Percentiles rank a stretch among this genome's conserved stretches.
These are phyloP conservation scores for Malus asiatica DNA, from an alignment of 306 rosid species.

Conservation along the genomic window DNA sequence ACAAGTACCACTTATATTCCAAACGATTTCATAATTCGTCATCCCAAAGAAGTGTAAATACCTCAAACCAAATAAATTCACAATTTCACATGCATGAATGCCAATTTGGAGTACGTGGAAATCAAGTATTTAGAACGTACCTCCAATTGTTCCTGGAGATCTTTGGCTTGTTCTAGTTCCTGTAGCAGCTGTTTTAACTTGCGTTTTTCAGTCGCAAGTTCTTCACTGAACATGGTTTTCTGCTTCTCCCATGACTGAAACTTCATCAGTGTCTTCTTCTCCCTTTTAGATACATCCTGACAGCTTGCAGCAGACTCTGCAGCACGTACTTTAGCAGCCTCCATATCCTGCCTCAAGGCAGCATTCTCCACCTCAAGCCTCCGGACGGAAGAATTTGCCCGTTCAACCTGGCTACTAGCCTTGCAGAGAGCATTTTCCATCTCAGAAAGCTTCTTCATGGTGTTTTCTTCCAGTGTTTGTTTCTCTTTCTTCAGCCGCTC, in stretches of 20 bases:
- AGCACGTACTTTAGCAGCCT: slow-evolving; percentile 61
- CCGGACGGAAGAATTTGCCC: slow-evolving; percentile 68
- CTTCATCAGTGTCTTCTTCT: slow-evolving; percentile 56
- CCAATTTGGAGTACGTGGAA: neutral
- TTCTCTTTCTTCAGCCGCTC: slow-evolving; percentile 81
- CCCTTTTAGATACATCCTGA: slow-evolving; percentile 71
- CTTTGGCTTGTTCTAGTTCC: slow-evolving; percentile 59
- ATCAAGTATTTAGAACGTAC: slow-evolving; percentile 38
- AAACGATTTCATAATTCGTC: neutral
- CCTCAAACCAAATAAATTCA: neutral
- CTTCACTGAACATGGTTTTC: slow-evolving; percentile 62
- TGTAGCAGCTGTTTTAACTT: slow-evolving; percentile 40
- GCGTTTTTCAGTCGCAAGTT: slow-evolving; percentile 48
- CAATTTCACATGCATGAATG: neutral
- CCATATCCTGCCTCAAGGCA: slow-evolving; percentile 71
- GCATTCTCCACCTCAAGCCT: slow-evolving; percentile 78
- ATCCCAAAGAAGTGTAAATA: neutral
- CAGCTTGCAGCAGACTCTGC: slow-evolving; percentile 74
- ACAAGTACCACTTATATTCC: neutral
- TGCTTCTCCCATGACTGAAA: slow-evolving; percentile 79
- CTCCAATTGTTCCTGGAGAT: slow-evolving; percentile 59
- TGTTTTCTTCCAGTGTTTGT: slow-evolving; percentile 66
- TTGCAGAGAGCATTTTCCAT: slow-evolving; percentile 81
- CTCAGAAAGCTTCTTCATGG: slow-evolving; percentile 84
- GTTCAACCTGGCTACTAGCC: slow-evolving; percentile 78